phyloP scores from a whole-genome alignment of 2,329 filamentous ascomycete genomes.

The Colletotrichum lentis region DNA sequence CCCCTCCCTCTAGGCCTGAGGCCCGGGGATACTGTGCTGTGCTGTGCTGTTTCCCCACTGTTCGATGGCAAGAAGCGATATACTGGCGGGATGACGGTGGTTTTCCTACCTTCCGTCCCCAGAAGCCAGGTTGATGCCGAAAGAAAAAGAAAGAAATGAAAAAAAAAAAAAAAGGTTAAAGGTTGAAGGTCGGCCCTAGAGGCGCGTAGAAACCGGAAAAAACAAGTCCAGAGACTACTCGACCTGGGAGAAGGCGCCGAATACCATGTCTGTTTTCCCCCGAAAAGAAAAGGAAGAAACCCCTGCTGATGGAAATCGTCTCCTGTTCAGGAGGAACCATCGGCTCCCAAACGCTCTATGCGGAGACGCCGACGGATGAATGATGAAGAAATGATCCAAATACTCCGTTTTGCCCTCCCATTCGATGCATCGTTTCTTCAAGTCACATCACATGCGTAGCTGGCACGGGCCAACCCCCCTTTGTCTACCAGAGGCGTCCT shows the following conservation, averaged over 20 bases:
- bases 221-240: background rate
- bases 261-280: background rate
- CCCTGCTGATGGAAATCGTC: background rate
- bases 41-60: background rate
- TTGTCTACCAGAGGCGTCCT: conserved; percentile 41
- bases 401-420: conserved; percentile 32
- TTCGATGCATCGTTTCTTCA: conserved; percentile 27
- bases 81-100: background rate
- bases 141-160: background rate
- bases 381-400: background rate
- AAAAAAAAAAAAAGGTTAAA: background rate
- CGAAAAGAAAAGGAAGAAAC: background rate
- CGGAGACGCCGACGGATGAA: conserved; percentile 33
- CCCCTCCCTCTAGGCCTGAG: background rate
- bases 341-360: conserved; percentile 30
- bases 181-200: background rate
- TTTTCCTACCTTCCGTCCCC: background rate
- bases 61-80: background rate
- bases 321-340: conserved; percentile 21
- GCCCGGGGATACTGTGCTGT: too few species aligned
- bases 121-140: background rate
- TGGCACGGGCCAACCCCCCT: background rate
- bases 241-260: background rate
- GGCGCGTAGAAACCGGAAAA: background rate
- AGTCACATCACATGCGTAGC: conserved; percentile 25